A percentile compares a stretch with the other conserved stretches of the same genome.
phyloP scores from a whole-genome alignment of 371 early-diverging fungal species.

The Syncephalis plumigaleata region DNA sequence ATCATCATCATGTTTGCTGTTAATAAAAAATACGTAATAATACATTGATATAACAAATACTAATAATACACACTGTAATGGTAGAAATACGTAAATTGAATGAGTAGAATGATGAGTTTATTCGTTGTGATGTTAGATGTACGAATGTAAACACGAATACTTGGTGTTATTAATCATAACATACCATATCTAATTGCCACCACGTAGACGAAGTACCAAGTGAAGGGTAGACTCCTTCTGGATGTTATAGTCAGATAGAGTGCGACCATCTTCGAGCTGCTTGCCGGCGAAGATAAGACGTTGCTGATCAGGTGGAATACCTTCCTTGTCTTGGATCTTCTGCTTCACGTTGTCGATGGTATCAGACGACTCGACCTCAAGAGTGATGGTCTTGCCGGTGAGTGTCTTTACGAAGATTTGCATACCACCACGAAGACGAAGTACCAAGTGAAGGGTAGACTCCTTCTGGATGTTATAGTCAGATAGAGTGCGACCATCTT shows the following conservation, averaged over 20 bases:
- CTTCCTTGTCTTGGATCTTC: slow-evolving; percentile 98
- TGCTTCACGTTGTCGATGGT: slow-evolving; percentile 91
- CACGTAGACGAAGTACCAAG: slow-evolving; percentile 66
- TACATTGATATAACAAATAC: no score
- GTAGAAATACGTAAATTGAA: no score
- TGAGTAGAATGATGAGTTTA: no score
- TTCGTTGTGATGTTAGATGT: no score
- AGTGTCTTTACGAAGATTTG: slow-evolving; percentile 97
- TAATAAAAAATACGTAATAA: no score
- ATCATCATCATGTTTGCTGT: no score
- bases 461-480: slow-evolving; percentile 73
- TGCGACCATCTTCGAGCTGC: slow-evolving; percentile 86
- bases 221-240: slow-evolving; percentile 74
- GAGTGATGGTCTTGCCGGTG: slow-evolving; percentile 96
- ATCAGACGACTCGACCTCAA: slow-evolving; percentile 94
- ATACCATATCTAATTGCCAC: slow-evolving; percentile 84
- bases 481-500: slow-evolving; percentile 55
- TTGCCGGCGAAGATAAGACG: slow-evolving; percentile 91
- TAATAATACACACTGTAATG: no score
- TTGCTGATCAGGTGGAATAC: slow-evolving; percentile 63
- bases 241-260: slow-evolving; percentile 72
- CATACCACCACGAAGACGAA: slow-evolving; percentile 84
- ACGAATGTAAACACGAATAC: no score
- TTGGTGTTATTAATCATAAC: no score
- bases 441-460: slow-evolving; percentile 62